Base-by-base conservation (phyloP, 306 rosid genomes). In the Mimosa pudica region DNA sequence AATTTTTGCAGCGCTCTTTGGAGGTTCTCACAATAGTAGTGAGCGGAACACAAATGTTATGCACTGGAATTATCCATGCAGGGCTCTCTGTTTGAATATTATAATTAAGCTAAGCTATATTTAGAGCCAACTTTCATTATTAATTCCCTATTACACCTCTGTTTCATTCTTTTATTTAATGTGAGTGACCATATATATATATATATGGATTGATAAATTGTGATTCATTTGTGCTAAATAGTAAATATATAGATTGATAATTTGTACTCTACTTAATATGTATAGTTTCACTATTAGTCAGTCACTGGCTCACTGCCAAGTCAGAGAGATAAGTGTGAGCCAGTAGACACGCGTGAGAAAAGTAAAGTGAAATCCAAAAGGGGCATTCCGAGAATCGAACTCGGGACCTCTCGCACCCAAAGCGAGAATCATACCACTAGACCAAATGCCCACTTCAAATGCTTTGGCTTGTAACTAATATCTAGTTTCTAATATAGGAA, bases 41-140 rank as follows among this genome's bases (percentile, higher is more conserved):
- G 67, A 93, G 82, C 52, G 99, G 82, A 44, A 95, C 98, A 60
- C 99, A 95, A 47, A 17, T 90, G 85, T 46, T 95, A 33, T 89
- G 90, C 71, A 89, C 90, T 0, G 80, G 86, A 45, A 88, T 86
- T 11, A 79, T 95, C 76, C 97, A 95, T 66, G 84, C 48, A 41
- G 96, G 86, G 11, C 86, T 80, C 71, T 89, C 87, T 80, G 60
- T 49, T 30, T 84, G 87, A 84, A 48, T 74, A 64, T 52, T 1
- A 1, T 52, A 0, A 51, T 4, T 91, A 65, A 86, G 63, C 63
- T 91, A 65, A 86, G 63, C 63, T 69, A 17, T 5, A 20, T 24
- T 9, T 8, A 4, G 3, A 30, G 33, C 0, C 6, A 0, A 30
- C 36, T 45, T 30, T 36, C 10, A 75, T 20, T 5, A 6, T 35